Evolutionary conservation across 352 stramenopile species (phyloP).

Genomic region (Globisporangium rhizosaccharum): DNA sequence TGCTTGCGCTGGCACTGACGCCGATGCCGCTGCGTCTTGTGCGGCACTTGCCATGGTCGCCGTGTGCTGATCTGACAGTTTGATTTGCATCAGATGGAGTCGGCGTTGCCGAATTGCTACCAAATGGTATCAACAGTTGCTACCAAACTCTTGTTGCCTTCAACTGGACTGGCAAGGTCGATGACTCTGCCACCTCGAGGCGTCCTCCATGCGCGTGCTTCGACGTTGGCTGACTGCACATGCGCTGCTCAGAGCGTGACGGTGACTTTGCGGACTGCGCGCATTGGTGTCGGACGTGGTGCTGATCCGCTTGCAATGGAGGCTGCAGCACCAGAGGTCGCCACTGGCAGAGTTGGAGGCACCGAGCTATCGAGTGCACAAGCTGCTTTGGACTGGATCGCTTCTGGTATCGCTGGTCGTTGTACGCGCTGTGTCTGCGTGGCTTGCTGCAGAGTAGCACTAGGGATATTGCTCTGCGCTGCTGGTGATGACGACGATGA

Average conservation of each 20-base stretch:
- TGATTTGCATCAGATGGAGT: no score
- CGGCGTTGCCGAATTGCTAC: no score
- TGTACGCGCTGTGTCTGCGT: background rate
- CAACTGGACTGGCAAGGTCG: no score
- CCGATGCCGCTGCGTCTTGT: no score
- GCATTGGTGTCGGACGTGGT: slow-evolving; percentile 4
- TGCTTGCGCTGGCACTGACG: no score
- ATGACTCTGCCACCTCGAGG: background rate
- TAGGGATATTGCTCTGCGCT: background rate
- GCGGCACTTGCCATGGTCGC: no score
- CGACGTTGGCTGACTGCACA: background rate
- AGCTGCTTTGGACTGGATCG: background rate
- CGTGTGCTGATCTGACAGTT: no score
- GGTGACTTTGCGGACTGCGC: slow-evolving; percentile 32
- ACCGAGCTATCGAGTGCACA: no score
- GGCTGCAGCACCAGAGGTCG: background rate
- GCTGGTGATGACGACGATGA: background rate
- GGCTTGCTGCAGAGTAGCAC: background rate
- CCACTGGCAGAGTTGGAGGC: background rate
- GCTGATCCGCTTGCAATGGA: background rate
- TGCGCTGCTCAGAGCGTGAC: slow-evolving; percentile 25
- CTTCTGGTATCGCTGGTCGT: background rate
- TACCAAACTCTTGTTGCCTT: no score
- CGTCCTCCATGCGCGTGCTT: background rate
- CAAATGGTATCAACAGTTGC: no score